These are phyloP conservation scores for Cryptosporidium sp. DNA, from an alignment of 169 alveolate species.

Conservation along the genomic window DNA sequence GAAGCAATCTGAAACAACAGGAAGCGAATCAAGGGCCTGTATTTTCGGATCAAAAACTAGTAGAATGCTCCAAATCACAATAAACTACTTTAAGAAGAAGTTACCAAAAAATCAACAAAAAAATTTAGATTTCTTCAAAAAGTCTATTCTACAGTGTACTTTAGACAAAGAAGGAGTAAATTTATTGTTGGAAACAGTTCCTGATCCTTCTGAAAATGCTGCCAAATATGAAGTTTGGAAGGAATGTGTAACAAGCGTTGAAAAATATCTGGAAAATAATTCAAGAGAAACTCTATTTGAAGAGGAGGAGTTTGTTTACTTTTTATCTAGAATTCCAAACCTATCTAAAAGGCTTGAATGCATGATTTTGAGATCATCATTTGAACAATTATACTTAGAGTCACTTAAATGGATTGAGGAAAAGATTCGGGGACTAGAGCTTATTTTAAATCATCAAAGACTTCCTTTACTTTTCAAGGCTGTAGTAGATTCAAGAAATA, in stretches of 20 bases:
- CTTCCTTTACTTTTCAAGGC: constrained; percentile 44
- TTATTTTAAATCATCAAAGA: constrained; percentile 18
- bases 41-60: constrained; percentile 60
- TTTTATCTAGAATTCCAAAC: constrained; percentile 62
- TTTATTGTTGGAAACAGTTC: constrained; percentile 67
- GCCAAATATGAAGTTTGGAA: constrained; percentile 60
- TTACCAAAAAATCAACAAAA: constrained; percentile 44
- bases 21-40: constrained; percentile 6
- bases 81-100: constrained; percentile 66
- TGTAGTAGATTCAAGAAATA: constrained; percentile 41
- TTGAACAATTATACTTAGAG: constrained; percentile 58
- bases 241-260: constrained; percentile 52
- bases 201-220: constrained; percentile 68
- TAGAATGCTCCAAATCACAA: constrained; percentile 66
- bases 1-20: neutral
- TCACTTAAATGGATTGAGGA: constrained; percentile 70
- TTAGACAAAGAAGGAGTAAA: constrained; percentile 66
- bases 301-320: constrained; percentile 73
- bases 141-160: constrained; percentile 49
- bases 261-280: constrained; percentile 19
- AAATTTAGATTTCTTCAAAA: constrained; percentile 28
- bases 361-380: constrained; percentile 67
- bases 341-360: constrained; percentile 64
- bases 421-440: constrained; percentile 30
- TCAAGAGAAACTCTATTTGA: constrained; percentile 35